A percentile compares a stretch with the other conserved stretches of the same genome.
Evolutionary conservation across 169 alveolate species (phyloP).

Genomic region (Eimeria tenella): DNA sequence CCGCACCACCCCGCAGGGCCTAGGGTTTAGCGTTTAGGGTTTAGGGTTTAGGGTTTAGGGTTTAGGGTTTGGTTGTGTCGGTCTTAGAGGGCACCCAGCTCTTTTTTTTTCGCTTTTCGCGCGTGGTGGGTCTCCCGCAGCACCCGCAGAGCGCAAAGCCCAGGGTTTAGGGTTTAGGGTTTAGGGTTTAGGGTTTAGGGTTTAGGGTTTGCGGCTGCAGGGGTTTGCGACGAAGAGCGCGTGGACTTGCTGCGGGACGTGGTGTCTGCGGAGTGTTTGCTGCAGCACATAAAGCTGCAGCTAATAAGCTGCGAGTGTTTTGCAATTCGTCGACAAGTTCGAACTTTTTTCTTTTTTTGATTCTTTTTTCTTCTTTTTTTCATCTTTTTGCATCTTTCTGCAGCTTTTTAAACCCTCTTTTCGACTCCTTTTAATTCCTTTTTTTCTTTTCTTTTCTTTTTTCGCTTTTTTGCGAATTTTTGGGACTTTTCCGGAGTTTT

Average conservation of each 20-base stretch:
- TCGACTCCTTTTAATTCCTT: background rate
- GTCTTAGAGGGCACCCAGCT: too few relatives aligned
- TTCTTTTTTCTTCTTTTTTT: background rate
- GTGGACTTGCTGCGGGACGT: conserved; percentile 35
- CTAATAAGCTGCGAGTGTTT: background rate
- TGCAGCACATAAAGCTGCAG: background rate
- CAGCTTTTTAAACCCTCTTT: background rate
- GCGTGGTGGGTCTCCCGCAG: too few relatives aligned
- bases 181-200: conserved; percentile 36
- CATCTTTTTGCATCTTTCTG: background rate
- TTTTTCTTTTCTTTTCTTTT: background rate
- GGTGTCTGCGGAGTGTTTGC: conserved; percentile 40
- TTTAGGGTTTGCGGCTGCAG: conserved; percentile 40
- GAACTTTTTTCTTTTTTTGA: background rate
- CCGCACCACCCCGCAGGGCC: too few relatives aligned
- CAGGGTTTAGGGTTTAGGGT: conserved; percentile 37
- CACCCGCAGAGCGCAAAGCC: background rate
- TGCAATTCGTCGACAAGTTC: background rate
- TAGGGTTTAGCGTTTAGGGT: conserved; percentile 20
- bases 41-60: conserved; percentile 48
- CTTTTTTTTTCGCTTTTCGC: too few relatives aligned
- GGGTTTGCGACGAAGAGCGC: conserved; percentile 22
- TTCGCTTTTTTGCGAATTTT: too few relatives aligned
- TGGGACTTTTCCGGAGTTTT: too few relatives aligned
- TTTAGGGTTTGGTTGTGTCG: background rate